Base-by-base conservation (phyloP, 352 stramenopile genomes). In the Phytophthora sp. region DNA sequence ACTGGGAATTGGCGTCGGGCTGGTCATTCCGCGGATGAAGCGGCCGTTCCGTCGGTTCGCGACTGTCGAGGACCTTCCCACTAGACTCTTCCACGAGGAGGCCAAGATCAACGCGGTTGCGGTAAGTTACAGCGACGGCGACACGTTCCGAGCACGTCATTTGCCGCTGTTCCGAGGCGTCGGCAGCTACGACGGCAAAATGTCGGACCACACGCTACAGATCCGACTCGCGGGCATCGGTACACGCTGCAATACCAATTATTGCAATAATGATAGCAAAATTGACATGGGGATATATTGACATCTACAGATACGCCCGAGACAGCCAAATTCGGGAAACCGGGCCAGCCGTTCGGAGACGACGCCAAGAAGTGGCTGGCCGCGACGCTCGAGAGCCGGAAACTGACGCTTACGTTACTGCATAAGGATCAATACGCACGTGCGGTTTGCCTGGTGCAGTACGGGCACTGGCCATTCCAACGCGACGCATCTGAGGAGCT, bases 371-470 rank as follows among this genome's bases (percentile, higher is more conserved):
- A 72, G 57, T 95, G 86, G 79, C 76, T 94, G 15, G 47, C 56
- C 0, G 51, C 76, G 8, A 63, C 75, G 35, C 47, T 96, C 7
- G 67, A 82, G 2, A 79, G 75, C 29, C 66, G 71, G 36, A 77
- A 70, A 23, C 73, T 96, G 24, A 89, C 74, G 55, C 73, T 96
- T 38, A 94, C 82, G 47, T 65, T 96, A 50, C 75, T 95, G 52
- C 76, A 90, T 46, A 90, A 90, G 55, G 89, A 96, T 63, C 89
- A 96, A 63, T 94, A 93, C 58, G 73, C 82, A n/a, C 84, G 86
- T 26, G 83, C 88, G 1, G 82, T 95, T 56, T 94, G 84, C 54
- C 82, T 90, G 82, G 88, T 95, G 33, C 73, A 93, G 63, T 93
- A 94, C 41, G 85, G 85, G 0, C 62, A 60, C 20, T 94, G 80